Evolutionary conservation across 352 stramenopile species (phyloP).

Genomic region (Globisporangium megalacanthum): DNA sequence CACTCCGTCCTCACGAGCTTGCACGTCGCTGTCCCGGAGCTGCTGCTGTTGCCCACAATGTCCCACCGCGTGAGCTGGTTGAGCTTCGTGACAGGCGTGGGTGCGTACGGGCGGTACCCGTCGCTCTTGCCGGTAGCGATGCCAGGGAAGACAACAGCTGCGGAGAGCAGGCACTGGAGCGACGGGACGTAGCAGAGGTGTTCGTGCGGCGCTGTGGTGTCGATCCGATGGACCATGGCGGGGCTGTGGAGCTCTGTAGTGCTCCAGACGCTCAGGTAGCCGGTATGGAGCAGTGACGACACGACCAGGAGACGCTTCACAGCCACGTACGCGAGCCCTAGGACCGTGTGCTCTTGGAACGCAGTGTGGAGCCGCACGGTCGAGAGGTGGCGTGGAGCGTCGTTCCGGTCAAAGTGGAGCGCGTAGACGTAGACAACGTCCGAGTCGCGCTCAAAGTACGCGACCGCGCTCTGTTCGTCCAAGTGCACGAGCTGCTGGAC

Average conservation of each 20-base stretch:
- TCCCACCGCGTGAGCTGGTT: conserved; percentile 59
- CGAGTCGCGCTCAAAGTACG: conserved; percentile 58
- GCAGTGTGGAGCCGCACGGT: conserved; percentile 68
- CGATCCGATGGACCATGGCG: conserved; percentile 59
- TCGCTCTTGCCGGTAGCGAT: conserved; percentile 16
- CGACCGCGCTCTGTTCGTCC: conserved; percentile 43
- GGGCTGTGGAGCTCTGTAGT: conserved; percentile 42
- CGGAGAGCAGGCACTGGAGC: conserved; percentile 42
- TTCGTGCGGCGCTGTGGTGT: conserved; percentile 46
- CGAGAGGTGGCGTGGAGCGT: conserved; percentile 51
- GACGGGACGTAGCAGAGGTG: conserved; percentile 50
- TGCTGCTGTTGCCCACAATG: conserved; percentile 13
- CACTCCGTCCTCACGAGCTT: conserved; percentile 17
- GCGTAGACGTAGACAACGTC: conserved; percentile 69
- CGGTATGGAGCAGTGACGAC: conserved; percentile 45
- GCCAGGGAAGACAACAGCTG: conserved; percentile 40
- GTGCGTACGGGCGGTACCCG: conserved; percentile 27
- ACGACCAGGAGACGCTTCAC: conserved; percentile 34
- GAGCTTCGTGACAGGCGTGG: conserved; percentile 35
- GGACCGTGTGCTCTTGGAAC: conserved; percentile 62
- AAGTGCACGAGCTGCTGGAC: conserved; percentile 54
- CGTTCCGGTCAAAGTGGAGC: conserved; percentile 55
- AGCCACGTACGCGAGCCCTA: conserved; percentile 56
- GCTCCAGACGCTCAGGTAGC: conserved; percentile 60
- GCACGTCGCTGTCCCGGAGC: conserved; percentile 6